These are phyloP conservation scores for Hortaea werneckii DNA, from an alignment of 2,329 filamentous ascomycete species.

Conservation along the genomic window DNA sequence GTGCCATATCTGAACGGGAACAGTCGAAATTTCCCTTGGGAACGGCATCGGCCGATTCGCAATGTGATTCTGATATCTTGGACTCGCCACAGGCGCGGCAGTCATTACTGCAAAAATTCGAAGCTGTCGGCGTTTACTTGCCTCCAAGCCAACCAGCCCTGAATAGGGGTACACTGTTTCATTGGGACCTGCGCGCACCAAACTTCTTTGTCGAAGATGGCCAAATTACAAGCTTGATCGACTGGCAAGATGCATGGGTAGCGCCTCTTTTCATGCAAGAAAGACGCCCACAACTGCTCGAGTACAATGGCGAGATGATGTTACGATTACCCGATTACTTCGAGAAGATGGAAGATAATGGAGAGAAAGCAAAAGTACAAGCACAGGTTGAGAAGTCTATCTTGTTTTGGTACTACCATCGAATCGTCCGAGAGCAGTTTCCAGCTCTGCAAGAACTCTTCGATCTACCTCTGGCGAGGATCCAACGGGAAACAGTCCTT, in stretches of 20 bases:
- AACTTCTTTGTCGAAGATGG: constrained; percentile 32
- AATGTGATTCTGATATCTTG: too few species aligned
- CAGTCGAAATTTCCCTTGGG: too few species aligned
- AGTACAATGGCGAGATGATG: constrained; percentile 21
- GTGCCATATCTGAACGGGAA: not conserved
- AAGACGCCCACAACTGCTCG: constrained; percentile 19
- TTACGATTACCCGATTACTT: not conserved
- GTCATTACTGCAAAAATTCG: not conserved
- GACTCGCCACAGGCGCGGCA: too few species aligned
- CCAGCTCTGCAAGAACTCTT: not conserved
- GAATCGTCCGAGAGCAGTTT: not conserved
- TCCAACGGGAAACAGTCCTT: not conserved
- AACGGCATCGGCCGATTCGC: too few species aligned
- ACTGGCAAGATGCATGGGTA: constrained; percentile 31
- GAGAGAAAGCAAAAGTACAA: not conserved
- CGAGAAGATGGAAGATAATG: not conserved
- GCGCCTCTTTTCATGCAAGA: constrained; percentile 18
- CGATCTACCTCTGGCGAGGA: not conserved
- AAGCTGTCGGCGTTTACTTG: not conserved
- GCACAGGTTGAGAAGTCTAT: not conserved
- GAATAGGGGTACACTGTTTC: constrained; percentile 23
- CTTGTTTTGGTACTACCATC: not conserved
- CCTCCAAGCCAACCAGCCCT: not conserved
- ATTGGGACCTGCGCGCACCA: constrained; percentile 29
- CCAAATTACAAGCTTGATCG: constrained; percentile 31